phyloP scores from a whole-genome alignment of 1,284 basidiomycete genomes.

The Ustilago bromivora region DNA sequence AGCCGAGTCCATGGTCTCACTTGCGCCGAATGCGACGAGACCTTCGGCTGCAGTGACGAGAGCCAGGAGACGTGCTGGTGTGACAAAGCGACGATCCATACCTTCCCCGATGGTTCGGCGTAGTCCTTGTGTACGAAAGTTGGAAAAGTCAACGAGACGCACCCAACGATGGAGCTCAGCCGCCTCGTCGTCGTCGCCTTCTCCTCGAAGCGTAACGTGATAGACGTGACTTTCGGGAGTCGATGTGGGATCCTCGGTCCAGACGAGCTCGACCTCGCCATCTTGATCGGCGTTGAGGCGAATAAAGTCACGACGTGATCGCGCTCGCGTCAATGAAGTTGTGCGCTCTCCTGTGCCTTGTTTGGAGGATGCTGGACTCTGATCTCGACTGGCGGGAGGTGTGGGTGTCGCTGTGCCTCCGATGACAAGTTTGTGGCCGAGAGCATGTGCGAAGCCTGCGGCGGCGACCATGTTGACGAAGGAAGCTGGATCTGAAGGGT shows the following conservation, averaged over 20 bases:
- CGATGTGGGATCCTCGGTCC: constrained; percentile 55
- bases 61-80: constrained; percentile 79
- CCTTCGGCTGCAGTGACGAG: constrained; percentile 64
- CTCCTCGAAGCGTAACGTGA: constrained; percentile 52
- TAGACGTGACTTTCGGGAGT: constrained; percentile 46
- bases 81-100: constrained; percentile 89
- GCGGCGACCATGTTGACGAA: constrained; percentile 65
- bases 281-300: constrained; percentile 50
- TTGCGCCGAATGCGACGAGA: constrained; percentile 65
- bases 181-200: constrained; percentile 39
- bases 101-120: constrained; percentile 90
- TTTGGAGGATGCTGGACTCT: constrained; percentile 37
- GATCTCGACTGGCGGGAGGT: constrained; percentile 34
- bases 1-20: constrained; percentile 67
- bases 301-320: constrained; percentile 27
- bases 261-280: constrained; percentile 57
- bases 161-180: constrained; percentile 52
- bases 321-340: constrained; percentile 18
- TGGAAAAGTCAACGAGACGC: constrained; percentile 77
- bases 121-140: constrained; percentile 94
- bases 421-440: constrained; percentile 56
- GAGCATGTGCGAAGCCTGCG: constrained; percentile 62
- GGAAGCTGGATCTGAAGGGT: constrained; percentile 55
- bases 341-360: constrained; percentile 14
- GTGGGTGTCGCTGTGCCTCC: constrained; percentile 28